Base-by-base conservation (phyloP, 495 filamentous ascomycete genomes). In the Aspergillus sclerotiicarbonarius region DNA sequence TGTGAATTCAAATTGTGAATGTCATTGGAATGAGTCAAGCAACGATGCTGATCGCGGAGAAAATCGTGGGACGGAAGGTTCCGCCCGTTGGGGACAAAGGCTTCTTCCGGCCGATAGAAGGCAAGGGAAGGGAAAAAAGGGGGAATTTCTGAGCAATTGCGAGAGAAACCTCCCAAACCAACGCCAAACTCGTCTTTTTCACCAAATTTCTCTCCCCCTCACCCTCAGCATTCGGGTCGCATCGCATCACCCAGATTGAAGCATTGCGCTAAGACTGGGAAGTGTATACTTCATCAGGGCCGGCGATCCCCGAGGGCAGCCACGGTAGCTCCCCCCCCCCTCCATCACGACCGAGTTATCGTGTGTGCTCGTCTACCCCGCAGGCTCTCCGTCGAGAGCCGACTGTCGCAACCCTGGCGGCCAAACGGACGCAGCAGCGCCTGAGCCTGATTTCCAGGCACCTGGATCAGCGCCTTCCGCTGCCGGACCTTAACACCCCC, bases 401-500 rank as follows among this genome's bases (percentile, higher is more conserved):
- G 70, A 72, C 61, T 53, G 56, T 71, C 71, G 67, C 74, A 76
- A 78, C 69, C 61, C 73, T 85, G 80, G 84, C 84, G 67, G 72
- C 79, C 76, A 75, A 70, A 66, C 71, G 69, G 65, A 78, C 84
- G 73, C 77, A 81, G 78, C 80, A 85, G 65, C 86, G 90, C 51
- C 75, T 93, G 45, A 87, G 85, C 66, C 83, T 92, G 71, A 91
- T 95, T 73, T 87, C 88, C 61, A 81, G 89, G 78, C 90, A 96
- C 73, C 80, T 96, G 68, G 81, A 86, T 67, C 75, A 82, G 61
- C 75, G 78, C 65, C 68, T 77, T 39, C 84, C 83, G 72, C 77
- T 80, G 71, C 78, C 80, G 65, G 82, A 79, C 60, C 76, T 86
- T 59, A 89, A 83, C 72, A 87, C 84, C 59, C 84, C 86, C 64